Evolutionary conservation across 495 filamentous ascomycete species (phyloP).

Genomic region (Usnea hakonensis): DNA sequence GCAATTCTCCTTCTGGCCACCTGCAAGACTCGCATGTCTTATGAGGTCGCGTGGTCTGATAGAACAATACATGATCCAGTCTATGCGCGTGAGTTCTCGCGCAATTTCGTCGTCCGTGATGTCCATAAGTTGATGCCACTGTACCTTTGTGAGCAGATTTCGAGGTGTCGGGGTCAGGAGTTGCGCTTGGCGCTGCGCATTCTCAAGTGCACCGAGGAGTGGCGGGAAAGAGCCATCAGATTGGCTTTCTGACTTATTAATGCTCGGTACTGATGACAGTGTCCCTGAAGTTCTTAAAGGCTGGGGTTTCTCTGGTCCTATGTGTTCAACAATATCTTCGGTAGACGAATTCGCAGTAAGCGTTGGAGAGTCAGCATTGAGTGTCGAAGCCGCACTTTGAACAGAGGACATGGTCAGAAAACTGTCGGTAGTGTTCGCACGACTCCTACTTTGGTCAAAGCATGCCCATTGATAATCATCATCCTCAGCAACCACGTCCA

Average conservation of each 20-base stretch:
- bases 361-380: slow-evolving; percentile 17
- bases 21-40: slow-evolving; percentile 72
- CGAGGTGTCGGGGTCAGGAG: slow-evolving; percentile 54
- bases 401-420: slow-evolving; percentile 19
- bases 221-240: slow-evolving; percentile 42
- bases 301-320: slow-evolving; percentile 33
- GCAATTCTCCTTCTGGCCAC: slow-evolving; percentile 58
- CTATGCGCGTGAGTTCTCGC: slow-evolving; percentile 84
- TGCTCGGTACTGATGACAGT: slow-evolving; percentile 36
- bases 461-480: slow-evolving; percentile 67
- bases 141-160: slow-evolving; percentile 60
- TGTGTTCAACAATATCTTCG: slow-evolving; percentile 23
- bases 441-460: slow-evolving; percentile 20
- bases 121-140: slow-evolving; percentile 79
- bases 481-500: slow-evolving; percentile 59
- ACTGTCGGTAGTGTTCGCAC: slow-evolving; percentile 21
- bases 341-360: slow-evolving; percentile 18
- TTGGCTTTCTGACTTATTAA: slow-evolving; percentile 38
- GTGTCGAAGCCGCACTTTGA: slow-evolving; percentile 15
- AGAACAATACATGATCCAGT: slow-evolving; percentile 96
- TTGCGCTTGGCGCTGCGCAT: slow-evolving; percentile 65
- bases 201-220: slow-evolving; percentile 55
- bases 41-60: slow-evolving; percentile 92
- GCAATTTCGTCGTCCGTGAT: slow-evolving; percentile 74
- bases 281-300: slow-evolving; percentile 39